A percentile compares a stretch with the other conserved stretches of the same genome.
Conservation (phyloP, 768 basidiomycete species). For the Termitomyces titanicus region DNA sequence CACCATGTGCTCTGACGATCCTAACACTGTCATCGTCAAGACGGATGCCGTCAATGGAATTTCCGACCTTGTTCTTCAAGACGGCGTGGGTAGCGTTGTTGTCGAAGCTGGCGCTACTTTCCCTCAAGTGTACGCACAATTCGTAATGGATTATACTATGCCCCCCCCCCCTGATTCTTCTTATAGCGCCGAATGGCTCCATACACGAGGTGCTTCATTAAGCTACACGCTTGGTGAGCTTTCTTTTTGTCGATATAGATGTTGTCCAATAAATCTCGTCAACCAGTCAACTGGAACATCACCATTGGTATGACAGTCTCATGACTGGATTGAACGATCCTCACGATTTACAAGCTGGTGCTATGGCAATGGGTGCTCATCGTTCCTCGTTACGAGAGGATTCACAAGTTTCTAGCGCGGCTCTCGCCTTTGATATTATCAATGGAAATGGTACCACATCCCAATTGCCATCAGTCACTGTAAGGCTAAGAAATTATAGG, state of each 20-base stretch:
- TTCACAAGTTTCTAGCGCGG: constrained; percentile 32
- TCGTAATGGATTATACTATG: background rate
- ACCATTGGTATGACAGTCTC: constrained; percentile 24
- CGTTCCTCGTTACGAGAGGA: constrained; percentile 36
- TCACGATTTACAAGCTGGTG: constrained; percentile 23
- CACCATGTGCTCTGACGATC: constrained; percentile 36
- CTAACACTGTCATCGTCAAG: constrained; percentile 30
- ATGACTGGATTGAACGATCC: background rate
- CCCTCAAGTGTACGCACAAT: constrained; percentile 26
- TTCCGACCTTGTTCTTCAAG: constrained; percentile 25
- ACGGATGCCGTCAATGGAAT: constrained; percentile 31
- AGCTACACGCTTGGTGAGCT: constrained; percentile 28
- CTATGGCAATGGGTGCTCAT: constrained; percentile 36
- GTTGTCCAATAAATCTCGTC: background rate
- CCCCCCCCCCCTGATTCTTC: background rate
- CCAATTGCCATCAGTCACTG: background rate
- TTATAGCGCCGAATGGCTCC: constrained; percentile 31
- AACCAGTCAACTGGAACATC: constrained; percentile 35
- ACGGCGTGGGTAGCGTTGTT: constrained; percentile 26
- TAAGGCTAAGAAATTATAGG: constrained; percentile 16
- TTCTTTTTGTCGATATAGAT: background rate
- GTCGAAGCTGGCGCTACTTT: constrained; percentile 35
- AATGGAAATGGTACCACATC: constrained; percentile 26
- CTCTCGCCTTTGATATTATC: constrained; percentile 32
- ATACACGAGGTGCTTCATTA: constrained; percentile 28